These are phyloP conservation scores for Globisporangium middletonii DNA, from an alignment of 352 stramenopile genomes.

Conservation along the genomic window DNA sequence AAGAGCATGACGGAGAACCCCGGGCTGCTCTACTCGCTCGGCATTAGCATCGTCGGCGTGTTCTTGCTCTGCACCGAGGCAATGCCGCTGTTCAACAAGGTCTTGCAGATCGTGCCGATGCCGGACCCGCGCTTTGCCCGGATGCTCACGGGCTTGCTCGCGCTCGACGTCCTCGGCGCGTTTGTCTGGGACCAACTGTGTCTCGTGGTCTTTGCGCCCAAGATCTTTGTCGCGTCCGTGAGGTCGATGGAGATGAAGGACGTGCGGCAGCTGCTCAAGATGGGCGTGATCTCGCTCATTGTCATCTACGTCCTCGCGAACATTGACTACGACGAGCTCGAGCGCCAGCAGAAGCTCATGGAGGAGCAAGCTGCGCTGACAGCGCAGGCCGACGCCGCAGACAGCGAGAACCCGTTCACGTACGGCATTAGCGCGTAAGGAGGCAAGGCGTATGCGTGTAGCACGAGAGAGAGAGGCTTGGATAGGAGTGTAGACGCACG, in stretches of 20 bases:
- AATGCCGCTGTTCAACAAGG: conserved; percentile 90
- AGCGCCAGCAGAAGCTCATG: conserved; percentile 79
- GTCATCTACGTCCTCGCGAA: conserved; percentile 87
- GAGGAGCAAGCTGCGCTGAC: conserved; percentile 37
- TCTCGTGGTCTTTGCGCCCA: conserved; percentile 77
- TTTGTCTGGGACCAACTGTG: conserved; percentile 86
- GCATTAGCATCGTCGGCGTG: conserved; percentile 78
- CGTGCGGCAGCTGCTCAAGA: conserved; percentile 79
- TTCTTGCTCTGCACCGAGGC: conserved; percentile 91
- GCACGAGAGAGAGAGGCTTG: neutral
- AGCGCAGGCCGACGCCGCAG: conserved; percentile 13
- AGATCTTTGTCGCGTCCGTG: conserved; percentile 82
- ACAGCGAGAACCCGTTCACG: conserved; percentile 10
- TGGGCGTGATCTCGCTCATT: conserved; percentile 70
- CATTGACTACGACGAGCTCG: conserved; percentile 88
- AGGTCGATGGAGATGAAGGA: conserved; percentile 75
- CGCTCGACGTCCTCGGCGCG: conserved; percentile 79
- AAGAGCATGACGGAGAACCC: conserved; percentile 96
- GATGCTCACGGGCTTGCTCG: conserved; percentile 72
- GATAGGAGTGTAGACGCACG: neutral
- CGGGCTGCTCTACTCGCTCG: conserved; percentile 91
- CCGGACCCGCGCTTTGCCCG: conserved; percentile 82
- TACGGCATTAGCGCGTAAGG: conserved; percentile 14
- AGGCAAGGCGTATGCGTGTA: neutral
- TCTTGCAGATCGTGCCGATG: conserved; percentile 91